These are phyloP conservation scores for Leersia perrieri DNA, from an alignment of 176 grass and related monocot species.

Conservation along the genomic window DNA sequence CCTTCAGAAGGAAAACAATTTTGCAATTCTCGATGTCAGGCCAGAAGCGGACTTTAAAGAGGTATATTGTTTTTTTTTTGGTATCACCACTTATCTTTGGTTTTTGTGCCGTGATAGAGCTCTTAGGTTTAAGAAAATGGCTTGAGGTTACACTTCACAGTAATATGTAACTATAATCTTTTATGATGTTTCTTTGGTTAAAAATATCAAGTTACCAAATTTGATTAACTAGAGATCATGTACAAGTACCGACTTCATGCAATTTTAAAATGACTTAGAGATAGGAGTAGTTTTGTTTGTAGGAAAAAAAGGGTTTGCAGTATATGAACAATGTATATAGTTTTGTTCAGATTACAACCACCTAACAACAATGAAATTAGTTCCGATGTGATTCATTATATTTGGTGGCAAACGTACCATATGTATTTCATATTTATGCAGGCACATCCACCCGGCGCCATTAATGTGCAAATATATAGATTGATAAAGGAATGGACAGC, in stretches of 20 bases:
- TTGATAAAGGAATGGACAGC: conserved; percentile 99
- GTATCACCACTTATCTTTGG: background rate
- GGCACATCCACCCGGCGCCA: conserved; percentile 84
- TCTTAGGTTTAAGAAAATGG: background rate
- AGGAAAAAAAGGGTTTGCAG: background rate
- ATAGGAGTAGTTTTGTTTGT: background rate
- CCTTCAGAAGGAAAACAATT: conserved; percentile 98
- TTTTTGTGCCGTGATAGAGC: background rate
- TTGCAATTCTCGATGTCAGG: conserved; percentile 92
- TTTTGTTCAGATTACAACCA: background rate
- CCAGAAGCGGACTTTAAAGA: conserved; percentile 92
- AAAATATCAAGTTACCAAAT: background rate
- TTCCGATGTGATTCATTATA: background rate
- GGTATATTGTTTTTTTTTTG: conserved; percentile 36
- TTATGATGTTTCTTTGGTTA: background rate
- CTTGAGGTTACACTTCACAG: background rate
- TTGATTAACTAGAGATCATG: background rate
- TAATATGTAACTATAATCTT: background rate
- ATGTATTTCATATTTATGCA: conserved; percentile 34
- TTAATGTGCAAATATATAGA: conserved; percentile 99
- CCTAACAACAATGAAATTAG: background rate
- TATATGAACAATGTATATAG: background rate
- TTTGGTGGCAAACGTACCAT: background rate
- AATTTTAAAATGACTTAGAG: conserved; percentile 2
- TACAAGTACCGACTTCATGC: background rate